Percentiles rank a stretch among this genome's conserved stretches.
phyloP scores from a whole-genome alignment of 2,329 filamentous ascomycete species.

The Pseudogymnoascus sp. region DNA sequence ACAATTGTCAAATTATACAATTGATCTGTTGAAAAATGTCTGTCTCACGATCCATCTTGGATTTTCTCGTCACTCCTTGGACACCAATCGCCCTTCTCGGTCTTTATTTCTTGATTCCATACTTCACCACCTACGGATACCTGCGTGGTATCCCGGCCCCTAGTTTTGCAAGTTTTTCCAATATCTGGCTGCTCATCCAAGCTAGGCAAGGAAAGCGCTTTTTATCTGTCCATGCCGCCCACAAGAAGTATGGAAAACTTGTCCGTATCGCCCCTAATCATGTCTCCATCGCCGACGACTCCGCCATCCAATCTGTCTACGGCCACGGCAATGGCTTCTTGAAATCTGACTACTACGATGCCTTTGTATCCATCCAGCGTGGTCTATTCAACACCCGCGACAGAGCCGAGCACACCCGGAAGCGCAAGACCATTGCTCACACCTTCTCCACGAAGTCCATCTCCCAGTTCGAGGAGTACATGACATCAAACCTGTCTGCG shows the following conservation, averaged over 20 bases:
- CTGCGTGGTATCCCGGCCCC: slow-evolving; percentile 41
- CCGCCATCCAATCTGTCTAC: slow-evolving; percentile 65
- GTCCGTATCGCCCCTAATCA: slow-evolving; percentile 77
- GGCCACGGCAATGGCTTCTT: slow-evolving; percentile 67
- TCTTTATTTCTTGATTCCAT: slow-evolving; percentile 28
- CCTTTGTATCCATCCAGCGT: slow-evolving; percentile 78
- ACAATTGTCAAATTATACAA: neutral
- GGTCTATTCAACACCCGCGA: slow-evolving; percentile 87
- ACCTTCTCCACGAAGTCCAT: slow-evolving; percentile 80
- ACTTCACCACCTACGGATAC: slow-evolving; percentile 25
- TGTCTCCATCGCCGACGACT: slow-evolving; percentile 68
- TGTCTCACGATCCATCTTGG: slow-evolving; percentile 27
- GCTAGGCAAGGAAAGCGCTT: slow-evolving; percentile 60
- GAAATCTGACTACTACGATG: slow-evolving; percentile 79
- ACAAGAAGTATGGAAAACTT: slow-evolving; percentile 58
- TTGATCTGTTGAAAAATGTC: slow-evolving; percentile 15
- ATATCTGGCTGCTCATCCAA: slow-evolving; percentile 70
- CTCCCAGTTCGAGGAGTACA: slow-evolving; percentile 81
- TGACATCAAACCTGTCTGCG: slow-evolving; percentile 68
- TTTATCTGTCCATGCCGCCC: slow-evolving; percentile 53
- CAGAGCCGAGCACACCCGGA: slow-evolving; percentile 73
- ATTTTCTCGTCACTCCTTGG: slow-evolving; percentile 41
- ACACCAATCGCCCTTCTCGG: slow-evolving; percentile 39
- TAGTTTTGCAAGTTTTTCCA: slow-evolving; percentile 57
- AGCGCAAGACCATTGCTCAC: slow-evolving; percentile 82